Percentiles rank a stretch among this genome's conserved stretches.
Conservation (phyloP, 768 basidiomycete genomes). For the Agrocybe chaxingu region DNA sequence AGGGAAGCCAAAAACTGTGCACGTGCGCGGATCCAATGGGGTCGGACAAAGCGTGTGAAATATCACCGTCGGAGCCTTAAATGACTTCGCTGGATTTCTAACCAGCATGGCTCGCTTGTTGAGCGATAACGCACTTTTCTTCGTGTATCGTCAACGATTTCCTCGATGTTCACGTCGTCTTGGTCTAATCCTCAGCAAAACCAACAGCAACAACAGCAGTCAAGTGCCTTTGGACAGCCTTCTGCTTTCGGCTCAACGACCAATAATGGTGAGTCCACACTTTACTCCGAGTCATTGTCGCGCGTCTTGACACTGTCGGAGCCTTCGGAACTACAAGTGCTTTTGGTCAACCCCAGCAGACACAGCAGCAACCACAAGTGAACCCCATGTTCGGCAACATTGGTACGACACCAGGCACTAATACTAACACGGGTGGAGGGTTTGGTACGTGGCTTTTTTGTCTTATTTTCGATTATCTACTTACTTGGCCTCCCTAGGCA, state of each 20-base stretch:
- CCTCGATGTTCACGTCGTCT: conserved; percentile 67
- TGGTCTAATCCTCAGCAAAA: conserved; percentile 70
- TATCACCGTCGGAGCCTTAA: conserved; percentile 30
- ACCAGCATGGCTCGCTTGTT: conserved; percentile 9
- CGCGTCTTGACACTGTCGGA: conserved; percentile 26
- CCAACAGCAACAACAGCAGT: conserved; percentile 56
- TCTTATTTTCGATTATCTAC: conserved; percentile 11
- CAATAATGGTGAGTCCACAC: conserved; percentile 34
- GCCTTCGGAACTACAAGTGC: conserved; percentile 54
- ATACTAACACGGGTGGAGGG: conserved; percentile 27
- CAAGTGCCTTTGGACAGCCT: conserved; percentile 66
- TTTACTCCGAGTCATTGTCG: conserved; percentile 18
- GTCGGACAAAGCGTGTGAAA: conserved; percentile 15
- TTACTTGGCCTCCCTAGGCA: conserved; percentile 19
- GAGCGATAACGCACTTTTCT: conserved; percentile 18
- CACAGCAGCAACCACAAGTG: conserved; percentile 49
- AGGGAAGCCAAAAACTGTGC: conserved; percentile 25
- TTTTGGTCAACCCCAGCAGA: conserved; percentile 57
- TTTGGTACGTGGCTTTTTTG: conserved; percentile 39
- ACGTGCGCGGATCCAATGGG: conserved; percentile 25
- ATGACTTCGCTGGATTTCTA: conserved; percentile 22
- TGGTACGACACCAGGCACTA: conserved; percentile 29
- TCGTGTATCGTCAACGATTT: conserved; percentile 9
- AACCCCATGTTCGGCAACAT: conserved; percentile 83
- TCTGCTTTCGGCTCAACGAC: conserved; percentile 26